A percentile compares a stretch with the other conserved stretches of the same genome.
These are phyloP conservation scores for Ophiobolus disseminans DNA, from an alignment of 2,329 filamentous ascomycete genomes.

Conservation along the genomic window DNA sequence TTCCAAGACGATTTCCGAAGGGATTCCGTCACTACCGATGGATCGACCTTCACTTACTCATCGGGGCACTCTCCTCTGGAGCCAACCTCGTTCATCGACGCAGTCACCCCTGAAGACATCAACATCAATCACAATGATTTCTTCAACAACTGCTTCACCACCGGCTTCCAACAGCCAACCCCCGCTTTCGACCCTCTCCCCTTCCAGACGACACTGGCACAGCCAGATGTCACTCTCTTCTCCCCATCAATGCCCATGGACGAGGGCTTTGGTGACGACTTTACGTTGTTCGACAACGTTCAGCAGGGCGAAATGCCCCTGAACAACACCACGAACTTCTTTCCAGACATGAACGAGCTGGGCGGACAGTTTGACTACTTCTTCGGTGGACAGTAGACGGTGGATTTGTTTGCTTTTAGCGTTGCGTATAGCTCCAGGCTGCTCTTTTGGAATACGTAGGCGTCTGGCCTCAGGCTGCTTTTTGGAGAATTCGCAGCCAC, in stretches of 20 bases:
- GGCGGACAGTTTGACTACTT: constrained; percentile 48
- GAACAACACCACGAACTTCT: constrained; percentile 43
- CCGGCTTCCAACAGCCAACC: constrained; percentile 64
- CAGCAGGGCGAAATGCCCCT: constrained; percentile 31
- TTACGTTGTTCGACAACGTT: constrained; percentile 63
- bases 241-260: constrained; percentile 69
- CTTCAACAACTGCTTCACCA: constrained; percentile 61
- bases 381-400: no score
- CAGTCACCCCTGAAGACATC: constrained; percentile 54
- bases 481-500: no score
- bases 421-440: no score
- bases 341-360: constrained; percentile 49
- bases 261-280: constrained; percentile 72
- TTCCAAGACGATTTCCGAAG: constrained; percentile 47
- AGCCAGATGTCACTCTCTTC: constrained; percentile 72
- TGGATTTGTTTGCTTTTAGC: no score
- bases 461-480: no score
- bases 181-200: constrained; percentile 54
- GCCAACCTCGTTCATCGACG: constrained; percentile 52
- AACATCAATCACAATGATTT: constrained; percentile 69
- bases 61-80: constrained; percentile 52
- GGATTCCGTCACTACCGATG: constrained; percentile 46
- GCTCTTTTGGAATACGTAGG: no score
- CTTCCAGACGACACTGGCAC: constrained; percentile 60
- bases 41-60: constrained; percentile 47